Evolutionary conservation across 306 rosid genomes (phyloP), one percentile per base, ranked within the genome.

Genomic region (Rubus parviflorus): DNA sequence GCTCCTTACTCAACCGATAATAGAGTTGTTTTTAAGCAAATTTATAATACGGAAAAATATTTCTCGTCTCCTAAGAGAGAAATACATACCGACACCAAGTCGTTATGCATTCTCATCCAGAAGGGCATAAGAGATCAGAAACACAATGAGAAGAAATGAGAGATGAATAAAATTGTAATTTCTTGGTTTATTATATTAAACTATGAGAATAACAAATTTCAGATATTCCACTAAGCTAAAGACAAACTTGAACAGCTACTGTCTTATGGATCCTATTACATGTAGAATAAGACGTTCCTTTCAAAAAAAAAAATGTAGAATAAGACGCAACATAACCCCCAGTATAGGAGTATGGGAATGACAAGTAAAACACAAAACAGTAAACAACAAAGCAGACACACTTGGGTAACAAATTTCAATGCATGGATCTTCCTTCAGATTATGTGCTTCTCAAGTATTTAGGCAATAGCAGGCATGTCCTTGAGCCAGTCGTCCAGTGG

Each of bases 381-480:
- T 67, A 37, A 20, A 76, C 81, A 73, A 82, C 53, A 53, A 49
- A 42, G 46, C 30, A 83, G 75, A 68, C 82, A 83, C 81, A 80
- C 63, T 72, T 60, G 1, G 56, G 70, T 72, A 81, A 64, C 46
- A 75, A 48, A 57, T 4, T 75, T 68, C 70, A 73, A 48, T 42
- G 68, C 66, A 70, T 19, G 65, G 72, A 57, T 48, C 73, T 78
- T 58, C 51, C 73, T 78, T 58, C 51, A 81, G 54, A 45, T 68
- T 8, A 46, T 76, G 43, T 53, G 72, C 58, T 42, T 74, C 69
- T 71, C 72, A 45, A 8, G 56, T 12, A 71, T 82, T 81, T 73
- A 93, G 15, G 93, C 97, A 75, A 92, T 86, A 19, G 93, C 97
- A 23, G 97, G 97, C 97, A 92, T 81, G 84, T 92, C 97, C 90